Evolutionary conservation across 176 grass and related monocot species (phyloP).

Genomic region (Tillandsia leiboldiana): DNA sequence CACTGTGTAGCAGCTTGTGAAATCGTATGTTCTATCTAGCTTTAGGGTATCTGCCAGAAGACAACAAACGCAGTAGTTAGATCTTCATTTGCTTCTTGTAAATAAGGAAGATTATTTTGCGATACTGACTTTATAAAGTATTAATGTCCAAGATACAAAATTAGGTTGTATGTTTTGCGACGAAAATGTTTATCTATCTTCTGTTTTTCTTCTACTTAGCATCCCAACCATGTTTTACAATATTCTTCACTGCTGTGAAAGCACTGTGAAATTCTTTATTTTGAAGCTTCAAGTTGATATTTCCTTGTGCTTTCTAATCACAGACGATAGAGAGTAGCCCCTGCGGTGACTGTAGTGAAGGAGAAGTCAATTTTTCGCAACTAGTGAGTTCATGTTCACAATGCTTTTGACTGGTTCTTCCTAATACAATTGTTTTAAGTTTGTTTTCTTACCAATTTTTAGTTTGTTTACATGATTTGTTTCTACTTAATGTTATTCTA

Average conservation of each 20-base stretch:
- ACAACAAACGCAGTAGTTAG: no score
- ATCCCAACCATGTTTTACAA: not conserved
- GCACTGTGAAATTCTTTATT: not conserved
- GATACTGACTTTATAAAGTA: no score
- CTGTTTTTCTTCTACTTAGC: not conserved
- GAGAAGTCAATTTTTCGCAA: conserved; percentile 87
- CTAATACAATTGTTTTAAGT: not conserved
- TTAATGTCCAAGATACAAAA: no score
- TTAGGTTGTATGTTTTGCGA: no score
- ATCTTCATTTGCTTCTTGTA: no score
- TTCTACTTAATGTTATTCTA: not conserved
- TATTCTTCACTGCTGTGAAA: not conserved
- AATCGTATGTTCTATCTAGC: no score
- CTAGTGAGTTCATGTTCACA: conserved; percentile 49
- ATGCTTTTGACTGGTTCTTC: not conserved
- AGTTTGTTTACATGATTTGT: not conserved
- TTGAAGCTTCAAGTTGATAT: conserved; percentile 2
- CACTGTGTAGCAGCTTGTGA: no score
- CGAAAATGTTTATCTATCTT: not conserved
- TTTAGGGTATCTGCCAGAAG: no score
- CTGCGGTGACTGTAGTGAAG: conserved; percentile 66
- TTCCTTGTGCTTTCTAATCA: conserved; percentile 21
- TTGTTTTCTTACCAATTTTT: conserved; percentile 12
- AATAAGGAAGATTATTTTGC: no score
- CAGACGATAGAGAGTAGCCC: conserved; percentile 98